phyloP scores from a whole-genome alignment of 805 yeast genomes.

The Starmerella cellae region DNA sequence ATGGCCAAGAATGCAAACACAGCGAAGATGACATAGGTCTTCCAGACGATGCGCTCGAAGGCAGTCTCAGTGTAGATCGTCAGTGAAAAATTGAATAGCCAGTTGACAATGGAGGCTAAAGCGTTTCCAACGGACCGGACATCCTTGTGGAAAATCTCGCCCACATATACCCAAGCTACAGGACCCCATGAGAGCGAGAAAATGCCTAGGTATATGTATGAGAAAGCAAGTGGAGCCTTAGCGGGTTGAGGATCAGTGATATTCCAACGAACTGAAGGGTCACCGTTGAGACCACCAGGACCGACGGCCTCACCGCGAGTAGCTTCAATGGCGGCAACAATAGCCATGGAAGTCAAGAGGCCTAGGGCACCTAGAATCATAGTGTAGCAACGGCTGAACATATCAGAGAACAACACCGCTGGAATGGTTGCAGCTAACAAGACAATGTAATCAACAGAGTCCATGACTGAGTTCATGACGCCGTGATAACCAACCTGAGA shows the following conservation, averaged over 20 bases:
- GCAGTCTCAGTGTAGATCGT: slow-evolving; percentile 59
- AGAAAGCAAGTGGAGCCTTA: slow-evolving; percentile 40
- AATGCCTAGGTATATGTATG: slow-evolving; percentile 51
- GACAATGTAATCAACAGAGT: slow-evolving; percentile 39
- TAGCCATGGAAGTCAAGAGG: slow-evolving; percentile 35
- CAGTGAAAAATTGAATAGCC: slow-evolving; percentile 66
- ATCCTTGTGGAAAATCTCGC: slow-evolving; percentile 56
- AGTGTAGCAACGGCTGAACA: slow-evolving; percentile 63
- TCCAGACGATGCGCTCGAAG: slow-evolving; percentile 58
- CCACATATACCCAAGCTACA: slow-evolving; percentile 53
- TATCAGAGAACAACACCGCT: slow-evolving; percentile 65
- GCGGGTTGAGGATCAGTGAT: slow-evolving; percentile 34
- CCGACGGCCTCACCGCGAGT: slow-evolving; percentile 13
- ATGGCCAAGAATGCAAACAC: slow-evolving; percentile 46
- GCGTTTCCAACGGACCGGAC: slow-evolving; percentile 66
- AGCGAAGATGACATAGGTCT: slow-evolving; percentile 63
- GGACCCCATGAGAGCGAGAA: slow-evolving; percentile 85
- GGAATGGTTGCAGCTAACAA: slow-evolving; percentile 73
- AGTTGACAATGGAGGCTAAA: slow-evolving; percentile 60
- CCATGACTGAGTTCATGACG: slow-evolving; percentile 49
- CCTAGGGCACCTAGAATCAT: slow-evolving; percentile 59
- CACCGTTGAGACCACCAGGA: slow-evolving; percentile 17
- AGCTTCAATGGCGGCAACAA: slow-evolving; percentile 20
- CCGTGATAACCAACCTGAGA: slow-evolving; percentile 41
- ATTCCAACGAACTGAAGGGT: slow-evolving; percentile 40